phyloP scores from a whole-genome alignment of 2,329 filamentous ascomycete genomes.

The Fusarium sp. region DNA sequence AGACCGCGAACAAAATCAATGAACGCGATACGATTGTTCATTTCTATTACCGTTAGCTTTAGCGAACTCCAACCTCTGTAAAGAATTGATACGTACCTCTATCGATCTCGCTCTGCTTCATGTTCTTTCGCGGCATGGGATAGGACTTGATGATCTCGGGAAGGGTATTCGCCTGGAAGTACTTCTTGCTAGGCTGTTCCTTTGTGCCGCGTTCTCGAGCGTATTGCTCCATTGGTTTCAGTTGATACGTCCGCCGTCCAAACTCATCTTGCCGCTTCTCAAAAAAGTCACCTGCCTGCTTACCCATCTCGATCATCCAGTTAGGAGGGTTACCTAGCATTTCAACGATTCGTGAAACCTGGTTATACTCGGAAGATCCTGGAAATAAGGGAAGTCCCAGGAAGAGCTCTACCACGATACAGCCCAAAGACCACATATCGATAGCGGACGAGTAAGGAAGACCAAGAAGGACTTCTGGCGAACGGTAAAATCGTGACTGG shows the following conservation, averaged over 20 bases:
- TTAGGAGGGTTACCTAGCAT: conserved; percentile 97
- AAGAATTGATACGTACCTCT: conserved; percentile 72
- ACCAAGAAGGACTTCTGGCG: conserved; percentile 94
- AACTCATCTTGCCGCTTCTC: conserved; percentile 94
- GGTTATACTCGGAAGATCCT: conserved; percentile 98
- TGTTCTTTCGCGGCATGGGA: conserved; percentile 98
- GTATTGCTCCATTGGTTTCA: conserved; percentile 99
- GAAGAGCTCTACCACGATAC: conserved; percentile 98
- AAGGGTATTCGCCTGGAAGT: conserved; percentile 93
- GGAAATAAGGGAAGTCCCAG: conserved; percentile 94
- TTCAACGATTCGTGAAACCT: conserved; percentile 95
- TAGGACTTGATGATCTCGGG: conserved; percentile 98
- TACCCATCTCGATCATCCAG: conserved; percentile 99
- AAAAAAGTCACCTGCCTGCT: conserved; percentile 97
- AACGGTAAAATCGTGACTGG: conserved; percentile 97
- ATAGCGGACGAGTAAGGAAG: conserved; percentile 98
- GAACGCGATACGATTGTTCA: conserved; percentile 97
- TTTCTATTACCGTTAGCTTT: conserved; percentile 72
- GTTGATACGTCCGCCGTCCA: conserved; percentile 86
- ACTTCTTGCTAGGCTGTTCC: conserved; percentile 99
- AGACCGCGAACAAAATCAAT: conserved; percentile 97
- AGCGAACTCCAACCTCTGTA: background rate
- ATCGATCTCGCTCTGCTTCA: conserved; percentile 97
- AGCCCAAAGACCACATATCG: conserved; percentile 99
- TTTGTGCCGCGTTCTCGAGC: conserved; percentile 95